Conservation (phyloP, 2,329 filamentous ascomycete species). For the Pestalotiopsis fici region DNA sequence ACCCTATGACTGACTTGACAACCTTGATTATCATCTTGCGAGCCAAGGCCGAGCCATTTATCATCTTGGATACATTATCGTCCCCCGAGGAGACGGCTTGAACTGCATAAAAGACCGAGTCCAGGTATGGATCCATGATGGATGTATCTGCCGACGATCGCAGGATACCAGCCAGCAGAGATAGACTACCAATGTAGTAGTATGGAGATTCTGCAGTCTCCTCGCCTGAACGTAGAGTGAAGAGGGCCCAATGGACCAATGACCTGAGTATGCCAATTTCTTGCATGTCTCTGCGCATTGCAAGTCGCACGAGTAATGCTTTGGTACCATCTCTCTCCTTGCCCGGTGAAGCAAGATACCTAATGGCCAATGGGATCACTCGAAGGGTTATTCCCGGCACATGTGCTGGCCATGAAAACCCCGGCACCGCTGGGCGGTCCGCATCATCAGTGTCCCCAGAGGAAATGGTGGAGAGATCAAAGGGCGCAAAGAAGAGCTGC, state of each 20-base stretch:
- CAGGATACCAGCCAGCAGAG: slow-evolving; percentile 76
- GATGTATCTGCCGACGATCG: slow-evolving; percentile 70
- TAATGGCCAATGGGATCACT: slow-evolving; percentile 69
- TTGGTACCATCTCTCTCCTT: slow-evolving; percentile 92
- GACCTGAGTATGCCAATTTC: slow-evolving; percentile 67
- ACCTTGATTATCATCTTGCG: slow-evolving; percentile 85
- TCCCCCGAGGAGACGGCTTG: slow-evolving; percentile 57
- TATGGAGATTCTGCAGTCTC: slow-evolving; percentile 59
- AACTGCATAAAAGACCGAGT: slow-evolving; percentile 65
- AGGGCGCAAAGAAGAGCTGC: slow-evolving; percentile 81
- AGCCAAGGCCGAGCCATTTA: slow-evolving; percentile 75
- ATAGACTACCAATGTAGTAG: slow-evolving; percentile 75
- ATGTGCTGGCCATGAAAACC: slow-evolving; percentile 56
- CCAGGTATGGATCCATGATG: slow-evolving; percentile 69
- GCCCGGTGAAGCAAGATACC: slow-evolving; percentile 72
- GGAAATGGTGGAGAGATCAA: slow-evolving; percentile 87
- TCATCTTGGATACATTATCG: slow-evolving; percentile 47
- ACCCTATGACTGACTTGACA: slow-evolving; percentile 71
- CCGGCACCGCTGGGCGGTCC: slow-evolving; percentile 41
- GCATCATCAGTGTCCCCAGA: slow-evolving; percentile 52
- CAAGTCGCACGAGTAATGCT: slow-evolving; percentile 75
- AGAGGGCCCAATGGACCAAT: slow-evolving; percentile 72
- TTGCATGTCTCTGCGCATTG: slow-evolving; percentile 89
- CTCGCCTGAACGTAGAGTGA: slow-evolving; percentile 51
- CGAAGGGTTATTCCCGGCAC: slow-evolving; percentile 72